These are phyloP conservation scores for Hansenula anomala DNA, from an alignment of 1,139 yeast genomes.

Conservation along the genomic window DNA sequence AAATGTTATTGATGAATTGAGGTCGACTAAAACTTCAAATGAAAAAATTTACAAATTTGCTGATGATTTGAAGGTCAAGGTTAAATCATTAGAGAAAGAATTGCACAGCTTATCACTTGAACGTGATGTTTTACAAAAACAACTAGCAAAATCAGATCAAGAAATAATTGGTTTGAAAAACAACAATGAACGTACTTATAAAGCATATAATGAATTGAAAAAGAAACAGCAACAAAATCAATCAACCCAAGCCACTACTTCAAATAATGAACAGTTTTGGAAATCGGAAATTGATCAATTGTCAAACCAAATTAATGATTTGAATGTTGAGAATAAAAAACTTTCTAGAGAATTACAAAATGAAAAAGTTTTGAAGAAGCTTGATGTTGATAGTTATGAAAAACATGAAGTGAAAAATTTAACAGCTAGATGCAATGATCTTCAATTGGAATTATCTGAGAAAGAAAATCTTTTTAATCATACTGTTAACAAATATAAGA, in stretches of 20 bases:
- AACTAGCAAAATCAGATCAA: conserved; percentile 15
- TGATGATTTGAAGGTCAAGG: background rate
- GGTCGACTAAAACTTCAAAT: conserved; percentile 6
- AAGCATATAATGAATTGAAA: conserved; percentile 15
- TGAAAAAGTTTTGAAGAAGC: conserved; percentile 3
- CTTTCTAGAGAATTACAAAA: conserved; percentile 13
- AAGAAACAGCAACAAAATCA: background rate
- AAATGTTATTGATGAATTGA: conserved; percentile 4
- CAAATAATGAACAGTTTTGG: conserved; percentile 5
- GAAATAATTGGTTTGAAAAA: conserved; percentile 17
- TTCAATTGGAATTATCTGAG: conserved; percentile 16
- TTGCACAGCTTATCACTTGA: conserved; percentile 15
- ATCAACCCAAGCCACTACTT: conserved; percentile 2
- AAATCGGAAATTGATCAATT: conserved; percentile 14
- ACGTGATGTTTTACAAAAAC: conserved; percentile 16
- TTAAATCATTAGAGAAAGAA: conserved; percentile 5
- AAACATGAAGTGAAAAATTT: conserved; percentile 18
- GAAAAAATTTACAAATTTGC: conserved; percentile 3
- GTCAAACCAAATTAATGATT: conserved; percentile 14
- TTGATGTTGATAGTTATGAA: conserved; percentile 13
- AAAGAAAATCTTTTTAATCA: conserved; percentile 12
- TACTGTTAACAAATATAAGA: conserved; percentile 8
- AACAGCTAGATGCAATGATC: conserved; percentile 17
- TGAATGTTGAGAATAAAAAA: conserved; percentile 17
- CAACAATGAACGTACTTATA: conserved; percentile 17